These are phyloP conservation scores for Plasmodium knowlesi DNA, from an alignment of 169 alveolate species.

Conservation along the genomic window DNA sequence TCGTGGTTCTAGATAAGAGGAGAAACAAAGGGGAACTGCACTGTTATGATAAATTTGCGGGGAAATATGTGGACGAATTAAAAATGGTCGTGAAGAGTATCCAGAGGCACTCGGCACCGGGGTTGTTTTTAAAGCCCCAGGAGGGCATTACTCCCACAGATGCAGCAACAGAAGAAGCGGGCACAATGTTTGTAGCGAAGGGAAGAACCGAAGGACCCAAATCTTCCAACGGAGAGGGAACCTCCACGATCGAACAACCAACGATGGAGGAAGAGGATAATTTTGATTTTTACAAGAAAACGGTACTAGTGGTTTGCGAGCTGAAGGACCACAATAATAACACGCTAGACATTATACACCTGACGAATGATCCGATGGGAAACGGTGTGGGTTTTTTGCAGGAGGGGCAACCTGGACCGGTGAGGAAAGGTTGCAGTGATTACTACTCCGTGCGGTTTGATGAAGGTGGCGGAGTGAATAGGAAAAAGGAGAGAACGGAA, in stretches of 20 bases:
- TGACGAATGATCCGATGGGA: constrained; percentile 20
- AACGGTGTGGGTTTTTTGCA: neutral
- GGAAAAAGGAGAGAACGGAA: neutral
- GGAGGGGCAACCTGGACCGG: neutral
- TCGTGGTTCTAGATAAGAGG: constrained; percentile 14
- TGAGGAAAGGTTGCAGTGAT: neutral
- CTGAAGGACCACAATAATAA: constrained; percentile 64
- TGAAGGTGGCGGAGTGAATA: neutral
- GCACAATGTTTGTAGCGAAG: neutral
- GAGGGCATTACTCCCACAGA: neutral
- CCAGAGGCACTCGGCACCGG: constrained; percentile 8
- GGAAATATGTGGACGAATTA: constrained; percentile 44
- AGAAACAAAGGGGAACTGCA: neutral
- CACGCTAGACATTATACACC: constrained; percentile 20
- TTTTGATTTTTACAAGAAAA: neutral
- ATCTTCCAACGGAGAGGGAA: neutral
- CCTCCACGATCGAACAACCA: neutral
- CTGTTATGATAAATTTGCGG: neutral
- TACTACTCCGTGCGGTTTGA: neutral
- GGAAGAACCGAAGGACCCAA: neutral
- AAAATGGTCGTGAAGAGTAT: constrained; percentile 26
- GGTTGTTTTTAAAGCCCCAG: neutral
- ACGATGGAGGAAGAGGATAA: neutral
- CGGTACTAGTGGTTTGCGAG: constrained; percentile 40
- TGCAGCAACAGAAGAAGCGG: neutral